phyloP scores from a whole-genome alignment of 2,329 filamentous ascomycete species.

The Pseudocercospora musae region DNA sequence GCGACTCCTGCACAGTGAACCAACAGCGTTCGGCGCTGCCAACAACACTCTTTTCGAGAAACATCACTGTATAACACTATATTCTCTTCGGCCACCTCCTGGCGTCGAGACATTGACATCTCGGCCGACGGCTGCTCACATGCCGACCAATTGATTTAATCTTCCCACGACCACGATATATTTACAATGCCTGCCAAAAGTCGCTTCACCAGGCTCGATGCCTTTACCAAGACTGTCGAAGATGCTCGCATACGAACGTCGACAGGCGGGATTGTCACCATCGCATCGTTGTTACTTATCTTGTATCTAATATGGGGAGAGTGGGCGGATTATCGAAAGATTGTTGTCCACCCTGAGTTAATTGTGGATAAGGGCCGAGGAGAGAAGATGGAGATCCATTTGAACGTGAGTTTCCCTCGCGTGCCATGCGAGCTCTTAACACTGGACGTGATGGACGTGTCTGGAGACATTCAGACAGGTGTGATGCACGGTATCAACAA shows the following conservation, averaged over 20 bases:
- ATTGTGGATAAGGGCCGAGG: slow-evolving; percentile 96
- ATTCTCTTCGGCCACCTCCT: not conserved
- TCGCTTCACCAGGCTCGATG: slow-evolving; percentile 92
- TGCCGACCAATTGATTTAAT: not conserved
- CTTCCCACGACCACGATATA: not conserved
- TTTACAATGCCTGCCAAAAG: slow-evolving; percentile 78
- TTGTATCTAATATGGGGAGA: slow-evolving; percentile 89
- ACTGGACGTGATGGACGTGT: slow-evolving; percentile 98
- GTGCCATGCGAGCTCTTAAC: slow-evolving; percentile 94
- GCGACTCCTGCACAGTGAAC: not conserved
- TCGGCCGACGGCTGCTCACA: slow-evolving; percentile 21
- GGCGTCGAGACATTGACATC: slow-evolving; percentile 3
- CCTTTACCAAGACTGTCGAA: slow-evolving; percentile 93
- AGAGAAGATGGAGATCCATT: slow-evolving; percentile 98
- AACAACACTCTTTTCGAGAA: not conserved
- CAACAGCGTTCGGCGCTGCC: not conserved
- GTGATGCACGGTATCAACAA: slow-evolving; percentile 91
- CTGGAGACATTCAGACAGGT: slow-evolving; percentile 91
- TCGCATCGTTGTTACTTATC: slow-evolving; percentile 82
- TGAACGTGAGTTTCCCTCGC: slow-evolving; percentile 93
- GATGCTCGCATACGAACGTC: slow-evolving; percentile 95
- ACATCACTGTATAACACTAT: not conserved
- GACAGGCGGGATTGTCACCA: slow-evolving; percentile 91
- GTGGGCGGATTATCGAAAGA: slow-evolving; percentile 87
- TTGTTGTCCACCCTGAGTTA: slow-evolving; percentile 85